Percentiles rank a stretch among this genome's conserved stretches.
Evolutionary conservation across 352 stramenopile species (phyloP).

Genomic region (Thalassiosira livingstoniorum): DNA sequence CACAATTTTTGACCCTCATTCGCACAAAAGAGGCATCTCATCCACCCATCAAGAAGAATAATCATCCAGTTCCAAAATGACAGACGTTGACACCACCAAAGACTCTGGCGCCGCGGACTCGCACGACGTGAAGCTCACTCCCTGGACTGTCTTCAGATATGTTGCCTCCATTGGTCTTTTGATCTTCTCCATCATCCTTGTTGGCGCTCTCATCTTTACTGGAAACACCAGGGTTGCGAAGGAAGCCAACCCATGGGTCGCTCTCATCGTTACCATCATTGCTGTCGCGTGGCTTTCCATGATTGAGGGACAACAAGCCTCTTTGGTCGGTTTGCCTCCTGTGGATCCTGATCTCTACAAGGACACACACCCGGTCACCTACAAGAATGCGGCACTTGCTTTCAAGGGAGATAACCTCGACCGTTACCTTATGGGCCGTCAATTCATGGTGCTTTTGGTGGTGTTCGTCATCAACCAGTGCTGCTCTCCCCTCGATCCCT

Average conservation of each 20-base stretch:
- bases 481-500: slow-evolving; percentile 31
- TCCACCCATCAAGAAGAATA: too few relatives aligned
- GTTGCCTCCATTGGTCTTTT: slow-evolving; percentile 61
- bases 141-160: slow-evolving; percentile 37
- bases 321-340: slow-evolving; percentile 66
- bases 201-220: slow-evolving; percentile 72
- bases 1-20: too few relatives aligned
- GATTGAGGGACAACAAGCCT: slow-evolving; percentile 74
- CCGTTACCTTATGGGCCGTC: slow-evolving; percentile 71
- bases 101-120: neutral
- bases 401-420: slow-evolving; percentile 78
- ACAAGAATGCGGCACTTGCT: slow-evolving; percentile 60
- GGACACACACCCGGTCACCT: slow-evolving; percentile 69
- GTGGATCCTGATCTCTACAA: slow-evolving; percentile 65
- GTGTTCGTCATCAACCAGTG: slow-evolving; percentile 70
- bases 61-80: slow-evolving; percentile 1
- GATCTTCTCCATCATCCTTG: slow-evolving; percentile 76
- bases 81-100: neutral
- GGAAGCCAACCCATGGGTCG: slow-evolving; percentile 67
- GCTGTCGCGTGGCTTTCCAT: slow-evolving; percentile 64
- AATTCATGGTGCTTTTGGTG: slow-evolving; percentile 74
- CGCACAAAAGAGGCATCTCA: too few relatives aligned
- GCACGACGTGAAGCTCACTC: slow-evolving; percentile 51
- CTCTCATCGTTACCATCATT: slow-evolving; percentile 54
- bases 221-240: slow-evolving; percentile 69